Percentiles rank a stretch among this genome's conserved stretches.
Evolutionary conservation across 2,329 filamentous ascomycete genomes (phyloP).

Genomic region (Colletotrichum shisoi): DNA sequence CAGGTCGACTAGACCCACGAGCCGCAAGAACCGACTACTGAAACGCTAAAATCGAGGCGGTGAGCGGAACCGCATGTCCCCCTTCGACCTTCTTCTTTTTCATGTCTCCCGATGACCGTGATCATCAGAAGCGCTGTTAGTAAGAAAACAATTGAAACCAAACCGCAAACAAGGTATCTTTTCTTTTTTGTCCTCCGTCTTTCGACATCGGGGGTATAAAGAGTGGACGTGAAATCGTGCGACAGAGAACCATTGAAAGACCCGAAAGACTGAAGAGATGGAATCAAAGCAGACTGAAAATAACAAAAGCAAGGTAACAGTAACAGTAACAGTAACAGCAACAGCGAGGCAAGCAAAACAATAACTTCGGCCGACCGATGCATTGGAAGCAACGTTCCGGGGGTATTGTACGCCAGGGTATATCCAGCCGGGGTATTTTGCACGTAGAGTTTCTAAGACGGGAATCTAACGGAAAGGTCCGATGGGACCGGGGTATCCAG

Average conservation of each 20-base stretch:
- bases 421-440: constrained; percentile 71
- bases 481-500: constrained; percentile 93
- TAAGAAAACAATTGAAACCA: constrained; percentile 28
- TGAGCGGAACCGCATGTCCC: constrained; percentile 20
- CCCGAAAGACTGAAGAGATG: constrained; percentile 38
- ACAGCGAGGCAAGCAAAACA: constrained; percentile 47
- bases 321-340: constrained; percentile 33
- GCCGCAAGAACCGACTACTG: constrained; percentile 7
- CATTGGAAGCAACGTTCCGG: constrained; percentile 54
- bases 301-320: constrained; percentile 43
- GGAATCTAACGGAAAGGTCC: constrained; percentile 84
- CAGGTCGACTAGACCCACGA: neutral
- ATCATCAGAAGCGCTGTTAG: constrained; percentile 22
- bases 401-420: constrained; percentile 70
- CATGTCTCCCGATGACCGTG: constrained; percentile 20
- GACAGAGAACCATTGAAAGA: constrained; percentile 41
- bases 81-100: constrained; percentile 31
- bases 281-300: constrained; percentile 42
- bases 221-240: constrained; percentile 41
- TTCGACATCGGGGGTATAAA: constrained; percentile 41
- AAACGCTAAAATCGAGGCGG: constrained; percentile 12
- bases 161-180: constrained; percentile 39
- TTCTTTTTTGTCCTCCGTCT: constrained; percentile 39
- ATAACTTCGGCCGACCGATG: constrained; percentile 57
- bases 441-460: constrained; percentile 58